These are phyloP conservation scores for Boletus reticuloceps DNA, from an alignment of 768 basidiomycete species.

Conservation along the genomic window DNA sequence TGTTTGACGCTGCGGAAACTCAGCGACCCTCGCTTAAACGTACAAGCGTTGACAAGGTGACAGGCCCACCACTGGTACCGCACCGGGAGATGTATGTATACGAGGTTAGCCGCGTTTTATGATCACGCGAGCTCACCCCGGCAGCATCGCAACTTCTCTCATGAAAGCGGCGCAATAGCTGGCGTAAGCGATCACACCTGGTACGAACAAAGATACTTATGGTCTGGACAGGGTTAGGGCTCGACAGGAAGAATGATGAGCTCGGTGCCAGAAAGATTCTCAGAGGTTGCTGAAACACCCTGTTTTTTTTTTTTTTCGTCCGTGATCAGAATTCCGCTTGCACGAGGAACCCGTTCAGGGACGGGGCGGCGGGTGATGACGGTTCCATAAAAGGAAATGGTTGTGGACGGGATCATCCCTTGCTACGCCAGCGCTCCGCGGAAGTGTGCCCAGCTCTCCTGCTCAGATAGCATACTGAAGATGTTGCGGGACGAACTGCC, in stretches of 20 bases:
- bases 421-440: conserved; percentile 18
- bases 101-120: not conserved
- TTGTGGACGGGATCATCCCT: conserved; percentile 10
- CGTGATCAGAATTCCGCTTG: not conserved
- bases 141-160: not conserved
- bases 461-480: too few species aligned
- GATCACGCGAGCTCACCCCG: conserved; percentile 8
- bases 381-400: conserved; percentile 9
- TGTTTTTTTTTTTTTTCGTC: not conserved
- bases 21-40: not conserved
- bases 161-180: not conserved
- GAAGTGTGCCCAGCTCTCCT: conserved; percentile 1
- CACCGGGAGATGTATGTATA: not conserved
- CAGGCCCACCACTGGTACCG: too few species aligned
- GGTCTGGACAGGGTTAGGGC: too few species aligned
- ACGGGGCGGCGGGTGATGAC: conserved; percentile 15
- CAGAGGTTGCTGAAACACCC: conserved; percentile 17
- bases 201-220: not conserved
- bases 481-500: not conserved
- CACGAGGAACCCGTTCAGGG: conserved; percentile 25
- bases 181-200: not conserved
- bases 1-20: not conserved
- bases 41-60: conserved; percentile 5
- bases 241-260: not conserved
- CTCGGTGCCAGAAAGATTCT: not conserved